phyloP scores from a whole-genome alignment of 495 filamentous ascomycete species.

The Achaetomiella virescens region DNA sequence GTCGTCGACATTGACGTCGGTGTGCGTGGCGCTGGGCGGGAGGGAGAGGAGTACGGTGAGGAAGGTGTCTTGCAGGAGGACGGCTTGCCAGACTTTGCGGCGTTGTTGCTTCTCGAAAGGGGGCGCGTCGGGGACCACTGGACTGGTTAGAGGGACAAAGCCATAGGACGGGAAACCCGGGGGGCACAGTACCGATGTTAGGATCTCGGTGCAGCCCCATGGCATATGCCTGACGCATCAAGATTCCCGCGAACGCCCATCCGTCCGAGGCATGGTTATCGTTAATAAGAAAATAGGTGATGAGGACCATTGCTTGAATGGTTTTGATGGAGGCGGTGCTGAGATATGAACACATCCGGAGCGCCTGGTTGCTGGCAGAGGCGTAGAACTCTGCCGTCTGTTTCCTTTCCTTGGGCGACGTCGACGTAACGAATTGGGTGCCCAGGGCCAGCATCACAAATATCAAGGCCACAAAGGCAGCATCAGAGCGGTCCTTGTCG shows the following conservation, averaged over 20 bases:
- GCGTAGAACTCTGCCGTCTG: constrained; percentile 72
- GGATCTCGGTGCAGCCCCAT: constrained; percentile 71
- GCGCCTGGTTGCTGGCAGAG: constrained; percentile 62
- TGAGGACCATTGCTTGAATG: constrained; percentile 67
- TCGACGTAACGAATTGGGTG: constrained; percentile 61
- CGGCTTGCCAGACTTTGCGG: constrained; percentile 68
- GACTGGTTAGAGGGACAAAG: neutral
- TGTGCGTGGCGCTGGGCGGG: constrained; percentile 64
- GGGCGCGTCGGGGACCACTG: constrained; percentile 51
- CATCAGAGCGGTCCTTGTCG: constrained; percentile 50
- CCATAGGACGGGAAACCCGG: neutral
- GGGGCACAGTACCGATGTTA: constrained; percentile 45
- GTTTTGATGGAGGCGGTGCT: constrained; percentile 59
- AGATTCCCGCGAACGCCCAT: constrained; percentile 66
- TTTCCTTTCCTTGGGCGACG: constrained; percentile 49
- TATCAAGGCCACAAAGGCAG: constrained; percentile 55
- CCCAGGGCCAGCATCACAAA: constrained; percentile 67
- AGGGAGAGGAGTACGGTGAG: constrained; percentile 67
- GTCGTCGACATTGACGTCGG: constrained; percentile 62
- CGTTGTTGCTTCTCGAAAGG: constrained; percentile 62
- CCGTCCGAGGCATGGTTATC: constrained; percentile 70
- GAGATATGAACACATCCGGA: constrained; percentile 62
- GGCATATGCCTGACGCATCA: constrained; percentile 66
- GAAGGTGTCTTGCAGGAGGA: constrained; percentile 70
- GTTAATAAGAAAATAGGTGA: constrained; percentile 72